phyloP scores from a whole-genome alignment of 1,139 yeast genomes.

The Diutina catenulata region DNA sequence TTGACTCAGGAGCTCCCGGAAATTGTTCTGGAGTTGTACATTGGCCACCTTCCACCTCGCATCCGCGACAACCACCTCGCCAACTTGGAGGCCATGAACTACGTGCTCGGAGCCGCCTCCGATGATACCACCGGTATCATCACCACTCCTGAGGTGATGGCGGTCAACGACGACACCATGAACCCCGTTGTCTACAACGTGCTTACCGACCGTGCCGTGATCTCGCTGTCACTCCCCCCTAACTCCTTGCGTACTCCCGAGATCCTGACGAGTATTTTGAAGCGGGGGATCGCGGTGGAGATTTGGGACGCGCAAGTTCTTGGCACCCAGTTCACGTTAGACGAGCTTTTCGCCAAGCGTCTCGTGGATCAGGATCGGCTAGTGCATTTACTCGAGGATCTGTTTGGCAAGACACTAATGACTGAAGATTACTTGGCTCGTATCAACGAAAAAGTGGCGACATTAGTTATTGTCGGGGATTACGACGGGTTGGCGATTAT shows the following conservation, averaged over 20 bases:
- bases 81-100: constrained; percentile 45
- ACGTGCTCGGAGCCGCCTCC: constrained; percentile 22
- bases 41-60: constrained; percentile 36
- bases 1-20: constrained; percentile 70
- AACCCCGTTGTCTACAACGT: constrained; percentile 86
- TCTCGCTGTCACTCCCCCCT: constrained; percentile 85
- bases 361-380: constrained; percentile 46
- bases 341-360: constrained; percentile 33
- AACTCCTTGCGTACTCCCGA: constrained; percentile 52
- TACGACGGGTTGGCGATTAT: constrained; percentile 93
- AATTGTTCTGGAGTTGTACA: constrained; percentile 48
- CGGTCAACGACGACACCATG: constrained; percentile 30
- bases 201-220: constrained; percentile 82
- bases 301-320: constrained; percentile 28
- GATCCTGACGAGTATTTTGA: constrained; percentile 65
- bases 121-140: constrained; percentile 34
- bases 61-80: constrained; percentile 39
- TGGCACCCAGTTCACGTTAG: constrained; percentile 25
- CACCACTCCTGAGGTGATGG: constrained; percentile 33
- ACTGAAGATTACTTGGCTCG: constrained; percentile 52
- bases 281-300: constrained; percentile 62
- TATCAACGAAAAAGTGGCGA: constrained; percentile 55
- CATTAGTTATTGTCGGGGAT: constrained; percentile 78
- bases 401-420: constrained; percentile 65
- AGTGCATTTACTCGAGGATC: constrained; percentile 56